phyloP scores from a whole-genome alignment of 1,139 yeast genomes.

The Taphrina sp. region DNA sequence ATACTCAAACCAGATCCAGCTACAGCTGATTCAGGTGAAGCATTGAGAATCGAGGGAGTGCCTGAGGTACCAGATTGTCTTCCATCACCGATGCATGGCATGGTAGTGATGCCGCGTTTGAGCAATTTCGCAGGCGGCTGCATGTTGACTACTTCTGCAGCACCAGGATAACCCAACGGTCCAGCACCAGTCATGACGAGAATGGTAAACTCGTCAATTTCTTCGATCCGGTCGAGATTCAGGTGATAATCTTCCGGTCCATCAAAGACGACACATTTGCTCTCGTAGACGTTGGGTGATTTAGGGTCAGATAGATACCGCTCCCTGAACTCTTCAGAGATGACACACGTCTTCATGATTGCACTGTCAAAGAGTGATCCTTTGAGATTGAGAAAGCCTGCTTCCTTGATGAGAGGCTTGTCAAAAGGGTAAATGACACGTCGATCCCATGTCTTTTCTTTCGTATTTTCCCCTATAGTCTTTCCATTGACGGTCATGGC shows the following conservation, averaged over 20 bases:
- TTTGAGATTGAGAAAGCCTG: conserved; percentile 40
- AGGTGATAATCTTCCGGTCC: conserved; percentile 40
- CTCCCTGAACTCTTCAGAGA: conserved; percentile 37
- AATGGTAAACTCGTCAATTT: conserved; percentile 38
- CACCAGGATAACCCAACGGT: conserved; percentile 40
- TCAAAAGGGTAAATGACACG: conserved; percentile 37
- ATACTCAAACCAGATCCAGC: conserved; percentile 37
- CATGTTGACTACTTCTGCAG: conserved; percentile 41
- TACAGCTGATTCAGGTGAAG: conserved; percentile 40
- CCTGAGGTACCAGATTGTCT: conserved; percentile 40
- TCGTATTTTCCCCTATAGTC: conserved; percentile 38
- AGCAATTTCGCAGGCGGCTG: conserved; percentile 39
- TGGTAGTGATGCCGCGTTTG: conserved; percentile 35
- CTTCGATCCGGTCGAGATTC: conserved; percentile 34
- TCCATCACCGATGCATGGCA: conserved; percentile 41
- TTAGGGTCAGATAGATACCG: conserved; percentile 38
- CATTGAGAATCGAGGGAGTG: conserved; percentile 40
- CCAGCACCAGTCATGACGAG: conserved; percentile 40
- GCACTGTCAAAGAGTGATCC: conserved; percentile 39
- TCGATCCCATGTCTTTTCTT: conserved; percentile 35
- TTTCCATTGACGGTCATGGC: conserved; percentile 39
- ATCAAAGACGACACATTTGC: conserved; percentile 39
- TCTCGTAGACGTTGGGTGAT: conserved; percentile 39
- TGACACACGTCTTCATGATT: conserved; percentile 41
- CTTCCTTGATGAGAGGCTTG: conserved; percentile 36